Base-by-base conservation (phyloP, 352 stramenopile genomes). In the Pythium vanterpoolii region DNA sequence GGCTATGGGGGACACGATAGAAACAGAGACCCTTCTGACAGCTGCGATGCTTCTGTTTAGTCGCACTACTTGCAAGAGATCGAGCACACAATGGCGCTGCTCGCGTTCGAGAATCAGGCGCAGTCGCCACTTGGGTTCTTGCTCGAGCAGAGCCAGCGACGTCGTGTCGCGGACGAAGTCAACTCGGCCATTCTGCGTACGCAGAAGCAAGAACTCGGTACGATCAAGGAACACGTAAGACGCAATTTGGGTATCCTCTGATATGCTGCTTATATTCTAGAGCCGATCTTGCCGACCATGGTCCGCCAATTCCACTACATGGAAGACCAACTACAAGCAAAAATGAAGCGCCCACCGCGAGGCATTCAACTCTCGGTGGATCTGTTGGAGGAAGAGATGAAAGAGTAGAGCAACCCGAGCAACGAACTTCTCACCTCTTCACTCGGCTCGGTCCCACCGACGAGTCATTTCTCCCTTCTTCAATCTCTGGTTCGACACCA, bases 251-350 rank as follows among this genome's bases (percentile, higher is more conserved):
- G 18, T 51, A 11, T 51, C 31, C 10, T 14, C 14, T n/a, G 14
- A 54, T 27, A 10, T n/a, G n/a, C 30, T 27, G 33, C 45, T 57
- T 27, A 18, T 49, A 31, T 13, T 13, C 21, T 18, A 91, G 82
- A 91, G 38, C 82, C 82, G 3, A 83, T 89, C 65, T 60, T 91
- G 24, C 79, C 79, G n/a, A 84, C 77, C 14, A 86, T 89, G 74
- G 79, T 89, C 6, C 73, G 78, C 45, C 82, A 91, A 53, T 89
- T 88, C 47, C 79, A 87, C 43, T 91, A 76, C 38, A 87, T 91
- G 79, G 76, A 91, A 33, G 64, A 86, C n/a, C 76, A 91, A 49
- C 70, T 91, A 26, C 61, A 84, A 47, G 52, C 63, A 23, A 91
- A 91, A 57, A 49, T 88, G 24, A 81, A 80, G 46, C 81, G 76